Base-by-base conservation (phyloP, 176 grass and related monocot genomes). In the Saccharum officinarum region DNA sequence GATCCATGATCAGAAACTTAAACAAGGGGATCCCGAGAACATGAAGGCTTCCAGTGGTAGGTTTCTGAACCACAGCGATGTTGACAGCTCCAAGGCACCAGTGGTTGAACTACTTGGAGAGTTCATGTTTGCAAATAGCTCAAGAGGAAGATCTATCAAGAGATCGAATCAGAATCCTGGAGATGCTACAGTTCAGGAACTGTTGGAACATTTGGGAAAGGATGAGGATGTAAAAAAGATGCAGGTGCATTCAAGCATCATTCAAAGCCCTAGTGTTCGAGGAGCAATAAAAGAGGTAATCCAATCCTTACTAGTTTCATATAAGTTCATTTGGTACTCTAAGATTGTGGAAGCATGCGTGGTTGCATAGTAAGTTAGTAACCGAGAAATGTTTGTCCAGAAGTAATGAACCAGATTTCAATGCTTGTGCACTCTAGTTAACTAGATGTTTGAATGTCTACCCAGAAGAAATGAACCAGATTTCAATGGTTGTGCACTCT, bases 71-170 rank as follows among this genome's bases (percentile, higher is more conserved):
- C 49, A 37, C 16, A 83, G 17, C 22, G 75, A 83, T 20, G 30
- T 13, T 61, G 78, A 71, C n/a, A 75, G 57, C 61, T 84, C 39
- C 0, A 75, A 57, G 41, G 45, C 83, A 54, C 83, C 92, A 4
- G 70, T 80, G 11, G 89, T 91, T 4, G 36, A 91, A 64, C 61
- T 89, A 54, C 83, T 91, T 14, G 83, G 86, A 6, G 89, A 94
- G 65, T 89, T 91, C 30, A 68, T 57, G 18, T 39, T 81, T 78
- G 46, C 44, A 75, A 45, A 68, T 67, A 61, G 64, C 28, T 73
- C 63, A 12, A 84, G 71, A 52, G 39, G 34, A 71, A 80, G 71
- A 46, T 22, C 84, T 7, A 70, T 15, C 10, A 83, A 76, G 71
- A 70, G n/a, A 23, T 22, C 41, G 28, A 38, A 80, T 61, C 30